These are phyloP conservation scores for Arthrocladium fulminans DNA, from an alignment of 2,329 filamentous ascomycete genomes.

Conservation along the genomic window DNA sequence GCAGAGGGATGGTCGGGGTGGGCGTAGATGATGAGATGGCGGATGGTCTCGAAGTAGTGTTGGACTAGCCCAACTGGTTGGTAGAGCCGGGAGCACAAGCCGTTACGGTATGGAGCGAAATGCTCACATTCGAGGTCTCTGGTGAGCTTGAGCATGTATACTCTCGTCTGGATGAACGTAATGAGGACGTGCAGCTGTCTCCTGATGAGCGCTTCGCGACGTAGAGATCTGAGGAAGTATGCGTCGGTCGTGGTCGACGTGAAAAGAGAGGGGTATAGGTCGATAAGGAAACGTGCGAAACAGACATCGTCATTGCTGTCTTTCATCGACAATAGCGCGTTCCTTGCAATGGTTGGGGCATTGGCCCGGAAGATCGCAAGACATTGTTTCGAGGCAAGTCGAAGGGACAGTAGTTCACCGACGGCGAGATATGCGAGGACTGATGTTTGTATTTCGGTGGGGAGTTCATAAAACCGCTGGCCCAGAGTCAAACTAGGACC, in stretches of 20 bases:
- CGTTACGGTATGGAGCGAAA: slow-evolving; percentile 15
- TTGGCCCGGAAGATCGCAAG: slow-evolving; percentile 7
- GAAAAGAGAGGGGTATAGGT: slow-evolving; percentile 4
- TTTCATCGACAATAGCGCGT: background rate
- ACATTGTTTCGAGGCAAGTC: slow-evolving; percentile 2
- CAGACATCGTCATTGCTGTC: background rate
- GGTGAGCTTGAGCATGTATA: slow-evolving; percentile 16
- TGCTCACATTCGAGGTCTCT: slow-evolving; percentile 10
- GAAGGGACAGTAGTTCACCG: slow-evolving; percentile 2
- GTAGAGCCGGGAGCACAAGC: slow-evolving; percentile 15
- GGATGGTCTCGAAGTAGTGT: slow-evolving; percentile 19
- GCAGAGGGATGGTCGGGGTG: slow-evolving; percentile 12
- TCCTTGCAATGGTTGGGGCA: slow-evolving; percentile 4
- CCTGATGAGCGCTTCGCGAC: slow-evolving; percentile 13
- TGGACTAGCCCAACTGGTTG: slow-evolving; percentile 15
- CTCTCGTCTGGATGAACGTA: slow-evolving; percentile 16
- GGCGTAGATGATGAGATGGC: slow-evolving; percentile 13
- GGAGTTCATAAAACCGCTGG: slow-evolving; percentile 5
- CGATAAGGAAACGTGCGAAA: background rate
- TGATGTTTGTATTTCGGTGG: slow-evolving; percentile 5
- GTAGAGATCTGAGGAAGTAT: slow-evolving; percentile 17
- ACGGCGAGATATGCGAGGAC: slow-evolving; percentile 7
- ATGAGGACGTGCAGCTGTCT: slow-evolving; percentile 14
- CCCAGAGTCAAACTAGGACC: background rate
- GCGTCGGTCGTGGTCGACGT: slow-evolving; percentile 11